These are phyloP conservation scores for Chrysoporthe deuterocubensis DNA, from an alignment of 2,329 filamentous ascomycete genomes.

Conservation along the genomic window DNA sequence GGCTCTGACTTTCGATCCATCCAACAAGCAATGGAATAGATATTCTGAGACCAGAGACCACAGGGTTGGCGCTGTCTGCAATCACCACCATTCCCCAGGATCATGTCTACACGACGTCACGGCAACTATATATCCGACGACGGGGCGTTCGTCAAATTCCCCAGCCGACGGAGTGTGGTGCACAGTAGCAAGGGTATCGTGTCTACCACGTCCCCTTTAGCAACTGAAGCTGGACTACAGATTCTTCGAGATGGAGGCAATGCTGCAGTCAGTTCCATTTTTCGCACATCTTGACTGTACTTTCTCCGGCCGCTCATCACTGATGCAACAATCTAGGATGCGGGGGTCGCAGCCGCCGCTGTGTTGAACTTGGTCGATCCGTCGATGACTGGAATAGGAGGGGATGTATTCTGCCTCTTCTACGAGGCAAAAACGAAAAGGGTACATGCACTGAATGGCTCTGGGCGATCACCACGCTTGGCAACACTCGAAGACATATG, in stretches of 20 bases:
- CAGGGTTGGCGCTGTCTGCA: background rate
- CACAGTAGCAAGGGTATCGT: conserved; percentile 92
- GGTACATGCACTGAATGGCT: conserved; percentile 87
- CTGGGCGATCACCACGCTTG: conserved; percentile 75
- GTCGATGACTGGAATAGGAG: conserved; percentile 86
- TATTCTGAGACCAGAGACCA: background rate
- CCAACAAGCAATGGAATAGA: background rate
- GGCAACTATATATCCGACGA: conserved; percentile 26
- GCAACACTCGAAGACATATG: conserved; percentile 71
- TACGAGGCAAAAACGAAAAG: conserved; percentile 81
- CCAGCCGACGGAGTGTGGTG: conserved; percentile 84
- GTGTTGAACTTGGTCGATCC: conserved; percentile 91
- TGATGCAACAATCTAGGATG: conserved; percentile 64
- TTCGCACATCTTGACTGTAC: background rate
- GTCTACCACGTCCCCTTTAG: conserved; percentile 83
- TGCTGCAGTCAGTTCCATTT: conserved; percentile 70
- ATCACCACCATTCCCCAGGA: background rate
- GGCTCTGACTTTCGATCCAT: background rate
- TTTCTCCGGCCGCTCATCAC: conserved; percentile 5
- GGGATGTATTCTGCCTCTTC: conserved; percentile 92
- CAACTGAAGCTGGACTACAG: conserved; percentile 80
- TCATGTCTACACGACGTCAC: background rate
- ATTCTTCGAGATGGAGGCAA: conserved; percentile 85
- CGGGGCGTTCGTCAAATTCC: conserved; percentile 35
- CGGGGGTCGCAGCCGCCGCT: conserved; percentile 86